Evolutionary conservation across 257 asterid species (phyloP).

Genomic region (Dorcoceras hygrometricum): DNA sequence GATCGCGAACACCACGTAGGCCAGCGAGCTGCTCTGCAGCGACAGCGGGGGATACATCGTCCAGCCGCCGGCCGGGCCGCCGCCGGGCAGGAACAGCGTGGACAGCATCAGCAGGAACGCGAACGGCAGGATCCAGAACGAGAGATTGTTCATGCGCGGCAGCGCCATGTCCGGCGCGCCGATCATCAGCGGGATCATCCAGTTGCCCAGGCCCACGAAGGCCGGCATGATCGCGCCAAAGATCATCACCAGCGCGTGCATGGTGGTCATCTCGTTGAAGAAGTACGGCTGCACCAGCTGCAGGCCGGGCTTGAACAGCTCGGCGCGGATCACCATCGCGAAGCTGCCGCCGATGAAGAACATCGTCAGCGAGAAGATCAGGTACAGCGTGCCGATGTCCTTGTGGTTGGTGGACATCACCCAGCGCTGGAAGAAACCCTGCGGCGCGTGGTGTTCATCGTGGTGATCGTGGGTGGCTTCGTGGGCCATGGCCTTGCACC

Average conservation of each 20-base stretch:
- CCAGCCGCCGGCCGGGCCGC: too few species aligned
- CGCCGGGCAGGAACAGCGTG: too few species aligned
- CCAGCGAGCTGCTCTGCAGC: too few species aligned
- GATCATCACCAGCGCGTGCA: background rate
- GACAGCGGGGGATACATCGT: too few species aligned
- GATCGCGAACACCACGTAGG: too few species aligned
- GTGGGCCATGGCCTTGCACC: too few species aligned
- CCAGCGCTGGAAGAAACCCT: too few species aligned
- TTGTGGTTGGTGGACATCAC: background rate
- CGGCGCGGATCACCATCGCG: background rate
- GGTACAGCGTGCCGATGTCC: constrained; percentile 6
- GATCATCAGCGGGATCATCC: background rate
- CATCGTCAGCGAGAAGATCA: background rate
- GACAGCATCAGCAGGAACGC: too few species aligned
- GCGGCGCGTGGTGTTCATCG: too few species aligned
- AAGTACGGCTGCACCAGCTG: background rate
- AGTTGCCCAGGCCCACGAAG: background rate
- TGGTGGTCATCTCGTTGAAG: background rate
- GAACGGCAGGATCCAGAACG: background rate
- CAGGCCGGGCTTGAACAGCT: background rate
- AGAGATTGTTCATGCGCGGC: background rate
- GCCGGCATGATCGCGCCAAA: background rate
- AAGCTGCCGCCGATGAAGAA: background rate
- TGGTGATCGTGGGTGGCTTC: too few species aligned
- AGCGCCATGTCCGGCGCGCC: constrained; percentile 15